Percentiles rank a stretch among this genome's conserved stretches.
phyloP scores from a whole-genome alignment of 73 alveolate species.

The Stentor roeselii region DNA sequence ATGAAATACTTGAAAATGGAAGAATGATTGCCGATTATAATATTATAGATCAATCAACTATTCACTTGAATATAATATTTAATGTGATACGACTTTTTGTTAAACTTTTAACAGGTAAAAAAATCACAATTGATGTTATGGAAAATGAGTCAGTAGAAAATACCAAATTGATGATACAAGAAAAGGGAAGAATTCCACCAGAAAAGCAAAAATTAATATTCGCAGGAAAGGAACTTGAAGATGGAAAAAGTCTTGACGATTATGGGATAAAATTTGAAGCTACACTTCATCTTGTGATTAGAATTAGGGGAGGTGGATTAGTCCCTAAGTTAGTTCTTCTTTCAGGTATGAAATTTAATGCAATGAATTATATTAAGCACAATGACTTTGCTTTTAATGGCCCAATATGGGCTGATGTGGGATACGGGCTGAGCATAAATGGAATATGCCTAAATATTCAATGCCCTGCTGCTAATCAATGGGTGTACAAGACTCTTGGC shows the following conservation, averaged over 20 bases:
- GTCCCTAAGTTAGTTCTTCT: no score
- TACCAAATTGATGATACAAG: neutral
- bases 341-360: no score
- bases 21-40: conserved; percentile 35
- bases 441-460: neutral
- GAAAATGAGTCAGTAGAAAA: conserved; percentile 29
- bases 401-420: neutral
- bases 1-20: conserved; percentile 32
- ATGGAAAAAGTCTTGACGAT: conserved; percentile 24
- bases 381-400: no score
- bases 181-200: conserved; percentile 33
- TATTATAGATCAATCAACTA: conserved; percentile 36
- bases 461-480: neutral
- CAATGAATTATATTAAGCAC: no score
- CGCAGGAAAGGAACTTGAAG: conserved; percentile 40
- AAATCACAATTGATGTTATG: conserved; percentile 6
- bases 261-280: neutral
- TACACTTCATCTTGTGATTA: neutral
- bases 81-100: conserved; percentile 27
- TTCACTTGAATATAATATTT: conserved; percentile 23
- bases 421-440: neutral
- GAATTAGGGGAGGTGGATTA: neutral
- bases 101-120: conserved; percentile 34
- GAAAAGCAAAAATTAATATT: conserved; percentile 32
- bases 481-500: neutral